Evolutionary conservation across 306 rosid species (phyloP).

Genomic region (Cotoneaster glaucophyllus): DNA sequence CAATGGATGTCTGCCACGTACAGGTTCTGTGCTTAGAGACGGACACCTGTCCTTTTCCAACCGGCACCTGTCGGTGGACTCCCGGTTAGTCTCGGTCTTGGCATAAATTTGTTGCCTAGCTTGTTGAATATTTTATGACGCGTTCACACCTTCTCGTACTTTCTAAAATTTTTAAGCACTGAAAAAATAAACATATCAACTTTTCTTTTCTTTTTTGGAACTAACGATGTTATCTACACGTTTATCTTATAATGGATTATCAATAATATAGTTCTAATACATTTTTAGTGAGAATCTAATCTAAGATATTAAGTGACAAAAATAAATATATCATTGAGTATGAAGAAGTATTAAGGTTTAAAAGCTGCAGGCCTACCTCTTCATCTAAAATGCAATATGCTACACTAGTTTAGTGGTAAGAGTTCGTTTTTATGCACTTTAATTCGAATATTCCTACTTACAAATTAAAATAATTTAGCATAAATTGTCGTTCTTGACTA

Average conservation of each 20-base stretch:
- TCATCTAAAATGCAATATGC: too few relatives aligned
- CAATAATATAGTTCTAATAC: too few relatives aligned
- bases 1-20: not conserved
- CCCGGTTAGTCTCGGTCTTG: not conserved
- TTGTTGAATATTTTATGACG: slow-evolving; percentile 32
- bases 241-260: rapidly evolving
- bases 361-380: too few relatives aligned
- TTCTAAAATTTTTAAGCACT: not conserved
- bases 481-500: too few relatives aligned
- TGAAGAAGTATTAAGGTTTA: too few relatives aligned
- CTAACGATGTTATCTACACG: too few relatives aligned
- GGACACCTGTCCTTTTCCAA: slow-evolving; percentile 25
- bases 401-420: too few relatives aligned
- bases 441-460: not conserved
- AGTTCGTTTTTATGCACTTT: too few relatives aligned
- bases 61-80: slow-evolving; percentile 39
- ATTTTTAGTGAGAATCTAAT: rapidly evolving
- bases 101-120: not conserved
- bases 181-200: not conserved
- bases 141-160: slow-evolving; percentile 29
- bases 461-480: not conserved
- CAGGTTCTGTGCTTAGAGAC: rapidly evolving
- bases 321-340: too few relatives aligned
- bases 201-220: too few relatives aligned
- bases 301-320: too few relatives aligned